These are phyloP conservation scores for Pascua guehoae DNA, from an alignment of 1,284 basidiomycete species.

Conservation along the genomic window DNA sequence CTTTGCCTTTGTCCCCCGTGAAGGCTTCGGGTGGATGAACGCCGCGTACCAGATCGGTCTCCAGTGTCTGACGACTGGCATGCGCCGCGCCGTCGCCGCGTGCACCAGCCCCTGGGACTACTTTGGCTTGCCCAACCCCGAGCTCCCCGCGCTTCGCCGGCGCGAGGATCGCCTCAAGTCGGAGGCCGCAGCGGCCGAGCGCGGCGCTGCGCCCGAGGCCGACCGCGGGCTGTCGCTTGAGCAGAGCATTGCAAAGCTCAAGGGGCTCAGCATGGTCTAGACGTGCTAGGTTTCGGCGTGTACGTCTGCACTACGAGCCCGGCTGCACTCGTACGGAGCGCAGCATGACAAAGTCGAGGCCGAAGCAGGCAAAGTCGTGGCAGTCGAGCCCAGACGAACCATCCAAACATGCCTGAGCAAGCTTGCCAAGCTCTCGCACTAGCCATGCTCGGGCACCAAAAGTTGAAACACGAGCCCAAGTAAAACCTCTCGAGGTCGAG, in stretches of 20 bases:
- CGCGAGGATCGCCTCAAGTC: conserved; percentile 24
- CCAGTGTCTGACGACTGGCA: conserved; percentile 87
- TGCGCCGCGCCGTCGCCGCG: conserved; percentile 89
- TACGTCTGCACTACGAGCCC: too few relatives aligned
- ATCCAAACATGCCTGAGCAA: too few relatives aligned
- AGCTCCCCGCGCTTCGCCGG: conserved; percentile 56
- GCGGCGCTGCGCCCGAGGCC: not conserved
- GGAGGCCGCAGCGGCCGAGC: not conserved
- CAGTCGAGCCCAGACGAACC: too few relatives aligned
- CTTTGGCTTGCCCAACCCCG: conserved; percentile 45
- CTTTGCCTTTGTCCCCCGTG: conserved; percentile 91
- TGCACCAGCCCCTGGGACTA: conserved; percentile 55
- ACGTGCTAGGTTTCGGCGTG: too few relatives aligned
- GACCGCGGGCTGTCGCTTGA: not conserved
- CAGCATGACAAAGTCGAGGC: too few relatives aligned
- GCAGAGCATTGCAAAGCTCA: conserved; percentile 5
- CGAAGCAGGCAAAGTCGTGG: too few relatives aligned
- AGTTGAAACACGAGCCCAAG: too few relatives aligned
- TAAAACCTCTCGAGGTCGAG: too few relatives aligned
- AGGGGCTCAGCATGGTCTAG: not conserved
- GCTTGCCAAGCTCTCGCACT: too few relatives aligned
- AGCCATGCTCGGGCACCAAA: too few relatives aligned
- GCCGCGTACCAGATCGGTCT: conserved; percentile 81
- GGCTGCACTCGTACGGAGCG: too few relatives aligned
- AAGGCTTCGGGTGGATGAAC: conserved; percentile 98